These are phyloP conservation scores for Picochlorum sp. DNA, from an alignment of 139 green algal genomes.

Conservation along the genomic window DNA sequence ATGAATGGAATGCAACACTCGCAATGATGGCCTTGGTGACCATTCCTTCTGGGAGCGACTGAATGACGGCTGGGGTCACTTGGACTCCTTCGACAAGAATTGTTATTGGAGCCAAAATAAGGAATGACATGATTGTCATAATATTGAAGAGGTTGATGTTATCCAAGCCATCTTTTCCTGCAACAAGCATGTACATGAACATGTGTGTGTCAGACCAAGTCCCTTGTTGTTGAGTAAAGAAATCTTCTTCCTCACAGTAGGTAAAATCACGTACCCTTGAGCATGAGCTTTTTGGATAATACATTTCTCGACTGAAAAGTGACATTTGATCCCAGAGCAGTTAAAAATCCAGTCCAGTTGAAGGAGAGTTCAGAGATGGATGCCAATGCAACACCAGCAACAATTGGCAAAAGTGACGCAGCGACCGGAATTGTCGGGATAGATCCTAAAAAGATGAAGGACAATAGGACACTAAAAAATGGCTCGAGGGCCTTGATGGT, in stretches of 20 bases:
- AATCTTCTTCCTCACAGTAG: too few species aligned
- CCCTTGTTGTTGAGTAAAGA: not conserved
- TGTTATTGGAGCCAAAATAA: constrained; percentile 66
- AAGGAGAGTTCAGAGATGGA: constrained; percentile 60
- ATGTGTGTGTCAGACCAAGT: not conserved
- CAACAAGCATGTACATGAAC: not conserved
- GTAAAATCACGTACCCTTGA: constrained; percentile 35
- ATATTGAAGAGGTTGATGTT: constrained; percentile 92
- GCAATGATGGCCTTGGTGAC: constrained; percentile 45
- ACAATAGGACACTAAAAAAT: constrained; percentile 90
- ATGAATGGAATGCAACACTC: constrained; percentile 89
- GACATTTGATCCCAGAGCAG: constrained; percentile 89
- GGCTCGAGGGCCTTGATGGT: constrained; percentile 98
- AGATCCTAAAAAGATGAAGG: constrained; percentile 76
- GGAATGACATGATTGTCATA: constrained; percentile 89
- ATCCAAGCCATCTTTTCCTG: constrained; percentile 53
- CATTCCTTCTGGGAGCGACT: constrained; percentile 40
- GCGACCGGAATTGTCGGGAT: constrained; percentile 57
- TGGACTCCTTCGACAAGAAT: constrained; percentile 61
- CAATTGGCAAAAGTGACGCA: constrained; percentile 76
- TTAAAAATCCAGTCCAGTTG: constrained; percentile 75
- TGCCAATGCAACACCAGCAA: constrained; percentile 82
- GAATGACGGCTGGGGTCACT: constrained; percentile 48
- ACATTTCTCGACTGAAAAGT: constrained; percentile 97
- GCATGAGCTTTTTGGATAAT: constrained; percentile 97